phyloP scores from a whole-genome alignment of 441 rosid species.

The Erysimum cheiri region DNA sequence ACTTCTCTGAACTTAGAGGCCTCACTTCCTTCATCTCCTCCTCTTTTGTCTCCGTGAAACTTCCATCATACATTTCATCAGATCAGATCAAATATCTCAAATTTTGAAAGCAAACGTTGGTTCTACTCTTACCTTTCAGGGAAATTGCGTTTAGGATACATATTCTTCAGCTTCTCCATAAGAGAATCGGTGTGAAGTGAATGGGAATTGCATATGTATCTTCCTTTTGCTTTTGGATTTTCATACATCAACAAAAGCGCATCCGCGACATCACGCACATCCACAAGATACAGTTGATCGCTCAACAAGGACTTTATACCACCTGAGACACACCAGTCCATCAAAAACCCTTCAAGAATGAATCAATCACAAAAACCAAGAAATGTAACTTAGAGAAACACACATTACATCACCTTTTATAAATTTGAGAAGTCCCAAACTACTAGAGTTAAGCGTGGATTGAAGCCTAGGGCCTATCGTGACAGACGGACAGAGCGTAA shows the following conservation, averaged over 20 bases:
- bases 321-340: constrained; percentile 38
- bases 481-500: constrained; percentile 52
- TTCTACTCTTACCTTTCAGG: constrained; percentile 52
- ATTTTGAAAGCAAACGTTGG: background rate
- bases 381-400: constrained; percentile 1
- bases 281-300: constrained; percentile 46
- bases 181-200: constrained; percentile 39
- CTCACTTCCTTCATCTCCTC: constrained; percentile 20
- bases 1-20: constrained; percentile 47
- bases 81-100: background rate
- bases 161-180: constrained; percentile 42
- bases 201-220: constrained; percentile 49
- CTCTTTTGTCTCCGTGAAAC: constrained; percentile 28
- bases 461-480: constrained; percentile 57
- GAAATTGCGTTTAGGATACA: constrained; percentile 55
- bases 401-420: constrained; percentile 44
- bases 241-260: constrained; percentile 50
- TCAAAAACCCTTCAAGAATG: constrained; percentile 1
- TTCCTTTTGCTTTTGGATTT: constrained; percentile 48
- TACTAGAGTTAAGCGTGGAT: constrained; percentile 51
- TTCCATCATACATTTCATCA: constrained; percentile 28
- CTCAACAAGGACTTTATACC: constrained; percentile 46
- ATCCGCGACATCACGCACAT: constrained; percentile 50
- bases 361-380: background rate
- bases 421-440: constrained; percentile 42